Conservation (phyloP, 2,329 filamentous ascomycete genomes). For the Claviceps sp. region DNA sequence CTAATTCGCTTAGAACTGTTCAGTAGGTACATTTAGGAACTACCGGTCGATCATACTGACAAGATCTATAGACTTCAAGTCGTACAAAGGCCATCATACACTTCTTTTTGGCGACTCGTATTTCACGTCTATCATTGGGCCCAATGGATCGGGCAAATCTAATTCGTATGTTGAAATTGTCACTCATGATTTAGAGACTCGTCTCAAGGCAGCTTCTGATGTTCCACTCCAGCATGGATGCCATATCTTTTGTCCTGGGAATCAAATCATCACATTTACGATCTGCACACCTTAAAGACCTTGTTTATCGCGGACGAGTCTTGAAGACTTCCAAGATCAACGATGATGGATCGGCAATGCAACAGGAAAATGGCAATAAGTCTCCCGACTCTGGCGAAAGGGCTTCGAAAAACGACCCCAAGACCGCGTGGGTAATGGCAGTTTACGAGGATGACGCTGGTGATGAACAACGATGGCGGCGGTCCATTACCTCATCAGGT, state of each 20-base stretch:
- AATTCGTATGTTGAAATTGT: slow-evolving; percentile 59
- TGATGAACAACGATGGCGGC: slow-evolving; percentile 91
- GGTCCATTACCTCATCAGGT: slow-evolving; percentile 77
- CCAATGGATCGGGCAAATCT: slow-evolving; percentile 98
- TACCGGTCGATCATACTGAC: slow-evolving; percentile 5
- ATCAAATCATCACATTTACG: slow-evolving; percentile 98
- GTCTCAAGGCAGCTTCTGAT: not conserved
- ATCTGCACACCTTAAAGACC: slow-evolving; percentile 82
- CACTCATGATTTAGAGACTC: not conserved
- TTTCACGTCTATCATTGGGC: slow-evolving; percentile 97
- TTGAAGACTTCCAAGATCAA: slow-evolving; percentile 87
- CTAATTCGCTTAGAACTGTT: slow-evolving; percentile 88
- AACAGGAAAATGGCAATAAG: slow-evolving; percentile 50
- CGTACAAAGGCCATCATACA: slow-evolving; percentile 92
- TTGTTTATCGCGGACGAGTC: slow-evolving; percentile 91
- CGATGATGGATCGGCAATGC: slow-evolving; percentile 65
- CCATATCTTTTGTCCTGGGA: slow-evolving; percentile 95
- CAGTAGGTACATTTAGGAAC: slow-evolving; percentile 43
- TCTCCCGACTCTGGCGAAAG: slow-evolving; percentile 47
- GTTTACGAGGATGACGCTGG: slow-evolving; percentile 97
- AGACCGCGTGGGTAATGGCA: slow-evolving; percentile 97
- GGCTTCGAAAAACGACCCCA: slow-evolving; percentile 68
- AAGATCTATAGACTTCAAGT: slow-evolving; percentile 73
- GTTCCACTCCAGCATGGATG: slow-evolving; percentile 66
- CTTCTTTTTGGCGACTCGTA: slow-evolving; percentile 95